These are phyloP conservation scores for Cyberlindnera amylophila DNA, from an alignment of 805 yeast genomes.

Conservation along the genomic window DNA sequence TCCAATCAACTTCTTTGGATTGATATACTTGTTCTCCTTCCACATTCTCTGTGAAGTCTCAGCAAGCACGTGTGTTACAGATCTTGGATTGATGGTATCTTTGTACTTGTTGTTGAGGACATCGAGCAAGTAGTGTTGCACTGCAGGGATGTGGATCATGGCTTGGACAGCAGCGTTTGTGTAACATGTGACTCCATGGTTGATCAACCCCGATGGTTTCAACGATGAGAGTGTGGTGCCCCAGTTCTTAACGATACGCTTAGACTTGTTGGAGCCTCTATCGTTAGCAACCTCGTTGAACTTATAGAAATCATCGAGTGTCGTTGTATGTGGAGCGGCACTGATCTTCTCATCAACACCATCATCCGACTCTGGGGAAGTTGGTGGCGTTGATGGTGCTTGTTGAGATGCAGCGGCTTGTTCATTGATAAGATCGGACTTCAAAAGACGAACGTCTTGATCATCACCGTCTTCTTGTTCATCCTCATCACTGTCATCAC, in stretches of 20 bases:
- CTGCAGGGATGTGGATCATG: slow-evolving; percentile 84
- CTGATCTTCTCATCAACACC: slow-evolving; percentile 26
- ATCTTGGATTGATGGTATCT: slow-evolving; percentile 46
- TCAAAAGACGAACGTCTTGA: slow-evolving; percentile 12
- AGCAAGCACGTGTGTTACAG: slow-evolving; percentile 65
- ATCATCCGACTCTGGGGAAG: slow-evolving; percentile 33
- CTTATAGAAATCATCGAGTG: slow-evolving; percentile 55
- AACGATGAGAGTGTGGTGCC: slow-evolving; percentile 40
- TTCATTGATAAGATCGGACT: slow-evolving; percentile 27
- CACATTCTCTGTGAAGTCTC: slow-evolving; percentile 69
- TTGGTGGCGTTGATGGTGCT: slow-evolving; percentile 26
- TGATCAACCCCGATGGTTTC: slow-evolving; percentile 68
- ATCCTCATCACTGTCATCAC: slow-evolving; percentile 5
- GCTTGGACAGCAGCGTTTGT: slow-evolving; percentile 95
- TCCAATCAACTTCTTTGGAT: slow-evolving; percentile 70
- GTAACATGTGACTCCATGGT: slow-evolving; percentile 95
- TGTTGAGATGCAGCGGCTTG: slow-evolving; percentile 3
- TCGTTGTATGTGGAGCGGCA: background rate
- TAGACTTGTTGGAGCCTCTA: slow-evolving; percentile 58
- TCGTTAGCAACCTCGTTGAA: slow-evolving; percentile 57
- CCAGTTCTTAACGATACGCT: slow-evolving; percentile 71
- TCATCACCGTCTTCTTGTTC: slow-evolving; percentile 5
- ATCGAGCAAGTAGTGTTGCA: slow-evolving; percentile 76
- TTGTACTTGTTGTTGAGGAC: slow-evolving; percentile 52
- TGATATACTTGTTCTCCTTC: slow-evolving; percentile 48